Conservation (phyloP, 1,139 yeast genomes). For the Debaryomycetaceae sp. region DNA sequence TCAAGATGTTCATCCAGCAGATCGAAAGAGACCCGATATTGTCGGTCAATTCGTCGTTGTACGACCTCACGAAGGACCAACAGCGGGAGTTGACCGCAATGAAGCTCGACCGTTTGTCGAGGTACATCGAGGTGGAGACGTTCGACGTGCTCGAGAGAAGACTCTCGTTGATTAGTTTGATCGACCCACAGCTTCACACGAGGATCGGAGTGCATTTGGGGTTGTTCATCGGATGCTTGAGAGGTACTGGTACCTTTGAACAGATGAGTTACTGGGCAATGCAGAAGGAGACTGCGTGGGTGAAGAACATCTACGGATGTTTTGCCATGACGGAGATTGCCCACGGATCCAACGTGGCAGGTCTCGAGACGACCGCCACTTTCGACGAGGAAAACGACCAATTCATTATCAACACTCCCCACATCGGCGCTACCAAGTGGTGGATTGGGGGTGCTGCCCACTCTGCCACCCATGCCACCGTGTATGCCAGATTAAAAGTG, state of each 20-base stretch:
- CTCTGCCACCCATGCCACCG: slow-evolving; percentile 44
- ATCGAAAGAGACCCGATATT: slow-evolving; percentile 51
- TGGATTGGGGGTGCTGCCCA: slow-evolving; percentile 54
- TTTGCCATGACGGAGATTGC: slow-evolving; percentile 51
- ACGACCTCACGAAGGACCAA: slow-evolving; percentile 37
- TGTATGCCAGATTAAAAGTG: slow-evolving; percentile 43
- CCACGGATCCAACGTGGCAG: slow-evolving; percentile 47
- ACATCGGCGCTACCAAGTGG: slow-evolving; percentile 51
- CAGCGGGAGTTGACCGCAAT: slow-evolving; percentile 44
- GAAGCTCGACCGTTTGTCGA: slow-evolving; percentile 42
- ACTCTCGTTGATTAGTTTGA: slow-evolving; percentile 54
- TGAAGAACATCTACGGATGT: slow-evolving; percentile 43
- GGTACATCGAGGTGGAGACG: slow-evolving; percentile 41
- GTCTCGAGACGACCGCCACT: slow-evolving; percentile 47
- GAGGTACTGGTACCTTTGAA: slow-evolving; percentile 64
- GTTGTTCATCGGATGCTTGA: slow-evolving; percentile 63
- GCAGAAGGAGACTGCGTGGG: slow-evolving; percentile 31
- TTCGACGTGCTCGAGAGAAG: slow-evolving; percentile 34
- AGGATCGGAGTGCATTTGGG: slow-evolving; percentile 64
- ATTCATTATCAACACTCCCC: slow-evolving; percentile 45
- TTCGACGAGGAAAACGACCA: slow-evolving; percentile 39
- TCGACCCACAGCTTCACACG: slow-evolving; percentile 57
- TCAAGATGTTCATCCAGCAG: slow-evolving; percentile 36
- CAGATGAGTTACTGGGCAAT: slow-evolving; percentile 42
- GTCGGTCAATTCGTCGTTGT: slow-evolving; percentile 32